phyloP scores from a whole-genome alignment of 108 stramenopile species.

The Discostella stelligeroides region DNA sequence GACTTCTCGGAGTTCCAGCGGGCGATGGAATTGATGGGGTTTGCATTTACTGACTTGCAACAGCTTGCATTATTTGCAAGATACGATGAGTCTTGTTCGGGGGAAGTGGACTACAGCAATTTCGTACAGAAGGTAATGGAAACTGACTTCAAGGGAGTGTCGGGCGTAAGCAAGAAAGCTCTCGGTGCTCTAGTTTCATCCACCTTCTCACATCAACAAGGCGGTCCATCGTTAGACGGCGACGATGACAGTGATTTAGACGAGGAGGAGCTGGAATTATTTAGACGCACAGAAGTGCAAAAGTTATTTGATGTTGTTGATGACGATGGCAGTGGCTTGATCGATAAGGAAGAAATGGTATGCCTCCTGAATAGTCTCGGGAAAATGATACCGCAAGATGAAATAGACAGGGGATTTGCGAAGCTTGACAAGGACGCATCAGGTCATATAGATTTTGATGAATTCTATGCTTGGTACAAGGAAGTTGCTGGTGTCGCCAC shows the following conservation, averaged over 20 bases:
- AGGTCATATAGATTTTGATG: slow-evolving; percentile 55
- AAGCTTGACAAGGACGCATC: slow-evolving; percentile 47
- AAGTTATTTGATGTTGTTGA: slow-evolving; percentile 61
- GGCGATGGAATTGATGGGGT: slow-evolving; percentile 76
- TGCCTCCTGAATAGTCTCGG: slow-evolving; percentile 5
- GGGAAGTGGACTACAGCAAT: slow-evolving; percentile 66
- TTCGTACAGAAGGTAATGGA: slow-evolving; percentile 69
- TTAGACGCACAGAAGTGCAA: slow-evolving; percentile 44
- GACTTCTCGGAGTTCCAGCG: slow-evolving; percentile 65
- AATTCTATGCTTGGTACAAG: slow-evolving; percentile 60
- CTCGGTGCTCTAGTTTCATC: slow-evolving; percentile 51
- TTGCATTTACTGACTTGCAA: slow-evolving; percentile 69
- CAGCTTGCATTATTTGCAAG: slow-evolving; percentile 68
- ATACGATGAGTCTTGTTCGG: slow-evolving; percentile 60
- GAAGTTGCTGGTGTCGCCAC: slow-evolving; percentile 21
- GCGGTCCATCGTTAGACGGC: slow-evolving; percentile 24
- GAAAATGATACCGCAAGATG: not conserved
- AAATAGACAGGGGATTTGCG: slow-evolving; percentile 43
- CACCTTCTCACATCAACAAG: slow-evolving; percentile 41
- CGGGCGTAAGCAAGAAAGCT: slow-evolving; percentile 35
- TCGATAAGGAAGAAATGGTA: slow-evolving; percentile 54
- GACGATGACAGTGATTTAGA: slow-evolving; percentile 60
- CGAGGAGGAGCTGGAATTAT: slow-evolving; percentile 50
- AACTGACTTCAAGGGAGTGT: slow-evolving; percentile 54
- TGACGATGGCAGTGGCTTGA: slow-evolving; percentile 46